Evolutionary conservation across 169 alveolate genomes (phyloP), one percentile per base, ranked within the genome.

Genomic region (Perkinsus marinus): DNA sequence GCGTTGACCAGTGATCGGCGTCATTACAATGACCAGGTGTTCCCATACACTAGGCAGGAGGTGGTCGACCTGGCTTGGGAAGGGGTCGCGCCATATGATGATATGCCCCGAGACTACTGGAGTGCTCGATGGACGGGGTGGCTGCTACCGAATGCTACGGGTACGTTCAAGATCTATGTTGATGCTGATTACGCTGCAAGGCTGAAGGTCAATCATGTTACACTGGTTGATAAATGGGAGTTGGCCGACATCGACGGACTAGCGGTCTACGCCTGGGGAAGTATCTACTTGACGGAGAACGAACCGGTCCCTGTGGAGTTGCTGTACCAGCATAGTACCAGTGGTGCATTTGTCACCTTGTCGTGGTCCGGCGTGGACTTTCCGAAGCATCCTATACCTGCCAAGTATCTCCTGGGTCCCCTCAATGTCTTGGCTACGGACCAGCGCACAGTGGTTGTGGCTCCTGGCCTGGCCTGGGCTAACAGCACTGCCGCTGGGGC

Each of bases 291-390:
- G n/a, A 90, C 68, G 39, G 39, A 90, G 91, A 90, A 41, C 91
- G 79, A 36, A 26, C 91, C 91, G n/a, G 91, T 90, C 26, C 91
- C 91, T n/a, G 39, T 90, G 47, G 91, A 90, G 91, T 39, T 90
- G 91, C 68, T 39, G 38, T 90, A 90, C 39, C 91, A 69, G 6
- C 91, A 90, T 30, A 43, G 36, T 13, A 57, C 91, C 22, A 57
- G 91, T 39, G 26, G 69, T 9, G 91, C 91, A 30, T 90, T 39
- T 39, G 57, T 90, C n/a, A 43, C 47, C 43, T 39, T 90, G 69
- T 90, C 43, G 69, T 90, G 91, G 91, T 90, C 91, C 43, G 36
- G 69, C 69, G 57, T 47, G 19, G 91, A 57, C 39, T 90, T 90
- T 43, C 91, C 43, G 43, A 57, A 90, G 69, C 91, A 90, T 43